phyloP scores from a whole-genome alignment of 116 monocot genomes.

The Posidonia oceanica region DNA sequence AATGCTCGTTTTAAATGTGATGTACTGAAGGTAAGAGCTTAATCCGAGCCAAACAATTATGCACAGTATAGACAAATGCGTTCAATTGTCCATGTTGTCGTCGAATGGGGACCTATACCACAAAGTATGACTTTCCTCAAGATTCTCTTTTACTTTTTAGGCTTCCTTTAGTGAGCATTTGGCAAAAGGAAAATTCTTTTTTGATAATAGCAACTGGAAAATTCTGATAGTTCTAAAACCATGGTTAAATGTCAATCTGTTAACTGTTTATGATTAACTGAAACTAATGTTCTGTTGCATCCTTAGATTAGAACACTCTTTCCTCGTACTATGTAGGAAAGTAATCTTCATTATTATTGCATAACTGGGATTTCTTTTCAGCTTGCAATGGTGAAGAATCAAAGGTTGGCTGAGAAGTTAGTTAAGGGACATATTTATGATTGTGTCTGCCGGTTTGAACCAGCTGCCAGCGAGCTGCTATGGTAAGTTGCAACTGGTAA shows the following conservation, averaged over 20 bases:
- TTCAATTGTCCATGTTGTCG: background rate
- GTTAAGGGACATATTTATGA: conserved; percentile 85
- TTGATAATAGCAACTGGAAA: too few relatives aligned
- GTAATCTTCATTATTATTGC: background rate
- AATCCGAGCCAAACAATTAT: background rate
- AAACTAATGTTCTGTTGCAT: background rate
- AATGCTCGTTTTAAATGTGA: conserved; percentile 89
- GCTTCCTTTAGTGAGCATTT: too few relatives aligned
- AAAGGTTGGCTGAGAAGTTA: conserved; percentile 90
- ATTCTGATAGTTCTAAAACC: too few relatives aligned
- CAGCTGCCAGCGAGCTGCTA: conserved; percentile 3
- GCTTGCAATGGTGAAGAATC: conserved; percentile 99
- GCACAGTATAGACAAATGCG: background rate
- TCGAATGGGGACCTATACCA: too few relatives aligned
- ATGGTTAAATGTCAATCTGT: background rate
- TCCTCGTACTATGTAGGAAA: background rate
- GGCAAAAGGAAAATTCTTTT: too few relatives aligned
- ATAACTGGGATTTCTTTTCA: conserved; percentile 12
- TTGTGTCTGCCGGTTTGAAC: conserved; percentile 89
- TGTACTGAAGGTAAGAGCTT: conserved; percentile 58
- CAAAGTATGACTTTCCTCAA: too few relatives aligned
- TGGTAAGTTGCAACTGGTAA: too few relatives aligned
- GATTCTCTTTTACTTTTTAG: too few relatives aligned
- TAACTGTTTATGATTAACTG: background rate
- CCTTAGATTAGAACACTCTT: background rate